Evolutionary conservation across 306 rosid genomes (phyloP), one percentile per base, ranked within the genome.

Genomic region (Herpetospermum pedunculosum): DNA sequence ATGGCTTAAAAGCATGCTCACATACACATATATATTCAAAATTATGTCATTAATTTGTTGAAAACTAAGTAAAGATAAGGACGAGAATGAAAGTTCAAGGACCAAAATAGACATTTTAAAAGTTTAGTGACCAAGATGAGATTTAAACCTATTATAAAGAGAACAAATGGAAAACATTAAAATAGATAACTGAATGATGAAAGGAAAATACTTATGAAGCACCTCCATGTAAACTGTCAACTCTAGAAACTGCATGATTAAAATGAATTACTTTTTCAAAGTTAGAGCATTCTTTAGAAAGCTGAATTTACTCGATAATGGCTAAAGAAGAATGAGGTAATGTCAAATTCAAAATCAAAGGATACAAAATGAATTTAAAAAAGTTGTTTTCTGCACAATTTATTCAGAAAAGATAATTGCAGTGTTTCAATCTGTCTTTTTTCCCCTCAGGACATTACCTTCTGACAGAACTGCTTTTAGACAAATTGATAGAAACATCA

Each of bases 401-500:
- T 12, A 2, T 14, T 44, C 49, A 13, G 12, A 10, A 13, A 3
- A 12, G 16, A 44, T 12, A 44, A 44, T 44, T 44, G 49, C 49
- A 44, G n/a, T 44, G 49, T 44, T 48, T 18, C 32, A 25, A 26
- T 10, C 8, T 26, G 5, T 13, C n/a, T 30, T 5, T 28, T 59
- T 59, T 46, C 46, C 25, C 79, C 72, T 82, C 89, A 92, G 98
- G 98, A 15, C 98, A 91, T 75, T 83, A 84, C 75, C 77, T 90
- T 79, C 73, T 93, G 55, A 93, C 98, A 41, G 92, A 91, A 73
- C 79, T 84, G 89, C 83, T 93, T 58, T 14, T 89, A 67, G 96
- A 93, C 59, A 93, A 85, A 81, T 81, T 93, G 94, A 83, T 89
- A 84, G 90, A 86, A 71, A 90, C 94, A 9, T 92, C 97, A 76